Conservation (phyloP, 768 basidiomycete species). For the Coprinopsis cinerea region DNA sequence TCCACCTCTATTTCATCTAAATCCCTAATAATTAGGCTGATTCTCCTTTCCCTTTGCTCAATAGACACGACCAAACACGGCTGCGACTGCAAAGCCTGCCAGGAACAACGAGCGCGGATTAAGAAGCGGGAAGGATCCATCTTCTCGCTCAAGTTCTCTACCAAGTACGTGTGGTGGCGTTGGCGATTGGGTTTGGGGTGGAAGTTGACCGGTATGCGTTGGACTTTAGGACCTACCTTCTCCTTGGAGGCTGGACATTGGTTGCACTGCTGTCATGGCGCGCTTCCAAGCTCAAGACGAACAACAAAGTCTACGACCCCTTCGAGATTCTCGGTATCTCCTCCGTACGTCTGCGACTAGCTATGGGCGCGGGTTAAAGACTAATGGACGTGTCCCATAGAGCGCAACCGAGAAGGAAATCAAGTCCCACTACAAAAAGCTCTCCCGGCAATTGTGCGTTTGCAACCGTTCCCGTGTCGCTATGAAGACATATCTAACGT, state of each 20-base stretch:
- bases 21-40: neutral
- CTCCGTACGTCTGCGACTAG: slow-evolving; percentile 38
- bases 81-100: slow-evolving; percentile 60
- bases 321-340: slow-evolving; percentile 87
- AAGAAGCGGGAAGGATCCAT: slow-evolving; percentile 38
- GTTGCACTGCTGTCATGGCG: slow-evolving; percentile 66
- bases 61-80: slow-evolving; percentile 31
- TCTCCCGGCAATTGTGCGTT: slow-evolving; percentile 79
- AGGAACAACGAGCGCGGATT: slow-evolving; percentile 45
- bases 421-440: slow-evolving; percentile 90
- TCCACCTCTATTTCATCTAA: slow-evolving; percentile 10
- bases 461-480: neutral
- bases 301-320: slow-evolving; percentile 82
- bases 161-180: slow-evolving; percentile 35
- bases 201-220: slow-evolving; percentile 6
- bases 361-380: neutral
- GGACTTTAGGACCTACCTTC: slow-evolving; percentile 45
- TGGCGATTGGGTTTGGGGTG: neutral
- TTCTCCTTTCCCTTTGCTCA: neutral
- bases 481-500: neutral
- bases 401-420: slow-evolving; percentile 80
- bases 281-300: slow-evolving; percentile 48
- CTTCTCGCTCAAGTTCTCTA: slow-evolving; percentile 42
- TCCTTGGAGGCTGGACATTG: slow-evolving; percentile 67
- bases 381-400: slow-evolving; percentile 28